Evolutionary conservation across 2,329 filamentous ascomycete genomes (phyloP), one percentile per base, ranked within the genome.

Genomic region (Endocalyx cinctus): DNA sequence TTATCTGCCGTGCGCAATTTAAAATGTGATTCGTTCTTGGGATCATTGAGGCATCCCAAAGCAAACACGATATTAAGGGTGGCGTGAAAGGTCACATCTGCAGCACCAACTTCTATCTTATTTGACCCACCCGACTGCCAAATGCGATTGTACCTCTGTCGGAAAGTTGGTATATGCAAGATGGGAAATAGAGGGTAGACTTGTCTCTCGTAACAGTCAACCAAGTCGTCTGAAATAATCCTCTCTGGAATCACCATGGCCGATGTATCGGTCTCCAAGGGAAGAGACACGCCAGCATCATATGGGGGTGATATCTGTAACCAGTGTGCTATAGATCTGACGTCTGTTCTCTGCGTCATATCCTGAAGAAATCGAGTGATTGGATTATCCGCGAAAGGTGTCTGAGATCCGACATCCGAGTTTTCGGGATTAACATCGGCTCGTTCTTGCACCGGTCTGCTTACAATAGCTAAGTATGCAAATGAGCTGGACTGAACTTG

Each of bases 291-390:
- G 16, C 16, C 8, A 10, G 7, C 13, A 12, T 27, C 13, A 14
- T 13, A 10, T 15, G 12, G 16, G 26, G 26, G 8, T 27, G 26
- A 15, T 15, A 15, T 7, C 7, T 27, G 13, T 15, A 27, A 7
- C 10, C 10, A 14, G 10, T 27, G 8, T 27, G 12, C 7, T 13
- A 12, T 27, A 7, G 26, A 7, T 13, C 13, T 12, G 8, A 13
- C 7, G 7, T 27, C 26, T 27, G 26, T 15, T 27, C n/a, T 27
- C 26, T 27, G 26, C 26, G 26, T 27, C 7, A 27, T 27, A 15
- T 27, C 26, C 13, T 15, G 26, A 10, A 27, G n/a, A 13, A 27
- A 27, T 14, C 16, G 26, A 12, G 26, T 27, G 13, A 15, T 10
- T 15, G 26, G 26, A 15, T 27, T 12, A 7, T 27, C 16, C 16